A percentile compares a stretch with the other conserved stretches of the same genome.
Conservation (phyloP, 257 asterid species). For the Thymus mandschuricus region DNA sequence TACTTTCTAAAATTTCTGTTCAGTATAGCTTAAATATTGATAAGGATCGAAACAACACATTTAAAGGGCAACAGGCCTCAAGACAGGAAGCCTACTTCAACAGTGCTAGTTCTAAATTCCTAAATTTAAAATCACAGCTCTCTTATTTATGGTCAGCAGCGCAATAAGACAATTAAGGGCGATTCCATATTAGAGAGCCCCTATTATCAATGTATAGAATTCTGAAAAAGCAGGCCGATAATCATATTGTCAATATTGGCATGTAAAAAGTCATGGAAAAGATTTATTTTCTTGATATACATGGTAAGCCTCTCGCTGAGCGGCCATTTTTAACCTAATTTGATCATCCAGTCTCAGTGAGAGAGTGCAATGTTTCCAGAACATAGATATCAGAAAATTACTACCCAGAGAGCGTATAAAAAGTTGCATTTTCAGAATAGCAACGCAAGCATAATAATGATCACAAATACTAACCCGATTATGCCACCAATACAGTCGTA, state of each 20-base stretch:
- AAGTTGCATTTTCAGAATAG: not conserved
- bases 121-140: not conserved
- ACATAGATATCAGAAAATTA: not conserved
- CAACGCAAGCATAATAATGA: slow-evolving; percentile 16
- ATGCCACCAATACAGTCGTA: slow-evolving; percentile 97
- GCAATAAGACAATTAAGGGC: not conserved
- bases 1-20: not conserved
- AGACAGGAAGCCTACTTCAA: not conserved
- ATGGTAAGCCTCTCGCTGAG: slow-evolving; percentile 12
- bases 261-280: not conserved
- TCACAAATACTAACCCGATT: slow-evolving; percentile 69
- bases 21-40: slow-evolving; percentile 11
- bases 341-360: not conserved
- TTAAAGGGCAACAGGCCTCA: not conserved
- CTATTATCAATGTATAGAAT: slow-evolving; percentile 8
- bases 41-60: not conserved
- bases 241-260: not conserved
- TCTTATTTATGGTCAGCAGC: slow-evolving; percentile 1
- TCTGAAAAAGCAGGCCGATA: not conserved
- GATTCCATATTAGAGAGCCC: not conserved
- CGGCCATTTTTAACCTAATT: not conserved
- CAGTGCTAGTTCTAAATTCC: slow-evolving; percentile 5
- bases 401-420: not conserved
- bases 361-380: slow-evolving; percentile 11
- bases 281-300: not conserved